phyloP scores from a whole-genome alignment of 2,329 filamentous ascomycete species.

The Cladosporium sp. region DNA sequence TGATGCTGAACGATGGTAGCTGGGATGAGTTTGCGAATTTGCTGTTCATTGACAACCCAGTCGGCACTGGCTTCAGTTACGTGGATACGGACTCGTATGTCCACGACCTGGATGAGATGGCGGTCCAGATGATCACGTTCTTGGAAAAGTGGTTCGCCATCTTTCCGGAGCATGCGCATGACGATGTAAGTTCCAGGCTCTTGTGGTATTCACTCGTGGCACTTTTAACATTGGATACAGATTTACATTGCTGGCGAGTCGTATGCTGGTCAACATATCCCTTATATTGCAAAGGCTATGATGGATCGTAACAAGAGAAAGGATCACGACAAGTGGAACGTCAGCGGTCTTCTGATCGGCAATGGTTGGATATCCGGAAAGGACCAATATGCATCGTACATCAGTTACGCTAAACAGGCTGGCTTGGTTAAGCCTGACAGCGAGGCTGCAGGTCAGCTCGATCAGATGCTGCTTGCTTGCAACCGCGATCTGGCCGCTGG shows the following conservation, averaged over 20 bases:
- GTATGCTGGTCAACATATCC: conserved; percentile 94
- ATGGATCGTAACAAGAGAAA: conserved; percentile 71
- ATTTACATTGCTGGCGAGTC: conserved; percentile 94
- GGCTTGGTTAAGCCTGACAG: conserved; percentile 67
- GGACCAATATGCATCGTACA: conserved; percentile 85
- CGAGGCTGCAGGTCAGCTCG: conserved; percentile 57
- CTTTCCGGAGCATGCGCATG: conserved; percentile 85
- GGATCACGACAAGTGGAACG: conserved; percentile 60
- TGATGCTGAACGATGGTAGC: conserved; percentile 84
- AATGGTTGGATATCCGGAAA: conserved; percentile 94
- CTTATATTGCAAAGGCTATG: conserved; percentile 90
- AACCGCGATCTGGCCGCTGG: conserved; percentile 47
- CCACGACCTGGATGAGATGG: conserved; percentile 83
- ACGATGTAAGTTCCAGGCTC: conserved; percentile 66
- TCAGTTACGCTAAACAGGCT: conserved; percentile 74
- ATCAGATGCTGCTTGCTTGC: conserved; percentile 24
- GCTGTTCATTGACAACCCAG: conserved; percentile 94
- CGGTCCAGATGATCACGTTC: conserved; percentile 79
- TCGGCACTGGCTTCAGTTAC: conserved; percentile 94
- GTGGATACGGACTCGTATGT: conserved; percentile 85
- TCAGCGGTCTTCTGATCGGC: conserved; percentile 84
- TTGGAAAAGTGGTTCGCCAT: conserved; percentile 85
- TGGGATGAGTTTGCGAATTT: conserved; percentile 99
- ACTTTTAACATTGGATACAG: conserved; percentile 44
- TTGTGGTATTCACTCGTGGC: neutral